Evolutionary conservation across 83 land plant species (phyloP).

Genomic region (Thuja plicata): DNA sequence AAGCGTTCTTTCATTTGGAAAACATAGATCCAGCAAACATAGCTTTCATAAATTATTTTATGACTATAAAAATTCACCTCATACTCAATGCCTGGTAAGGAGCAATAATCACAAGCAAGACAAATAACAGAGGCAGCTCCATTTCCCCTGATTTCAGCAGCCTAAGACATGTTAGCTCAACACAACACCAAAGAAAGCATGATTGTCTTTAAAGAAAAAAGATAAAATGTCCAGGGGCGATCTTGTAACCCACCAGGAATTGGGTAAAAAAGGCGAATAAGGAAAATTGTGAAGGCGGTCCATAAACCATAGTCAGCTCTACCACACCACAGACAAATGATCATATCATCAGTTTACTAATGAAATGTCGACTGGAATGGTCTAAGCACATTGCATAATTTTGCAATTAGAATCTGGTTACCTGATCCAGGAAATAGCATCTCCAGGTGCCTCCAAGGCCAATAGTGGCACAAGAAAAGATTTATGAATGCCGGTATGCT

Average conservation of each 20-base stretch:
- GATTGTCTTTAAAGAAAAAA: not conserved
- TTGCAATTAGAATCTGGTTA: constrained; percentile 18
- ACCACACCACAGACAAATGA: constrained; percentile 10
- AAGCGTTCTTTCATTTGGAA: not conserved
- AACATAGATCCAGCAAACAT: not conserved
- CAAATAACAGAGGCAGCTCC: constrained; percentile 55
- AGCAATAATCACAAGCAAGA: constrained; percentile 60
- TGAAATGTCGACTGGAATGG: not conserved
- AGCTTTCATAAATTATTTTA: not conserved
- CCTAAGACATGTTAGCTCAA: not conserved
- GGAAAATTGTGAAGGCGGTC: constrained; percentile 69
- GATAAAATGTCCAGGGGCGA: not conserved
- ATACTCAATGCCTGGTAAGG: constrained; percentile 55
- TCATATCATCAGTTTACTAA: not conserved
- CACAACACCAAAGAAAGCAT: not conserved
- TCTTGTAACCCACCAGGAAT: constrained; percentile 57
- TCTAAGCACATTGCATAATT: not conserved
- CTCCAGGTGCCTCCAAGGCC: constrained; percentile 68
- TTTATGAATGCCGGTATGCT: constrained; percentile 56
- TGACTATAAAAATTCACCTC: constrained; percentile 29
- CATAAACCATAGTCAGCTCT: constrained; percentile 82
- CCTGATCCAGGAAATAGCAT: constrained; percentile 70
- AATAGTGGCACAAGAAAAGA: constrained; percentile 75
- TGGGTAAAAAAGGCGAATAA: constrained; percentile 72
- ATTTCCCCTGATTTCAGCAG: constrained; percentile 47